Conservation (phyloP, 805 yeast genomes). For the Clavispora santaluciae region DNA sequence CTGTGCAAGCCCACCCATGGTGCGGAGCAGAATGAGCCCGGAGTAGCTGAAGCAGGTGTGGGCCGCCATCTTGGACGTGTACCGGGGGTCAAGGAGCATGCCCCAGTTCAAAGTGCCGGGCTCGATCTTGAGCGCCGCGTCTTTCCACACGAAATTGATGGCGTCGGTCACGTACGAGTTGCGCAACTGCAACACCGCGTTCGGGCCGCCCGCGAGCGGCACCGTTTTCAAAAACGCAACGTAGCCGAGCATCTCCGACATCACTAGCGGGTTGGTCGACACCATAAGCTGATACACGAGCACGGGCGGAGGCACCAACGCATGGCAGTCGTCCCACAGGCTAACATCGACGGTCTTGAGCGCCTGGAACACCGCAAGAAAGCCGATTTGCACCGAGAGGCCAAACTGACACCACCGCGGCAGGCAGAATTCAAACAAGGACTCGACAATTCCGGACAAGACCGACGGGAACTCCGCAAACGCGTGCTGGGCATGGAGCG, state of each 20-base stretch:
- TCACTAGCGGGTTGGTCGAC: slow-evolving; percentile 38
- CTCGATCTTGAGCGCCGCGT: slow-evolving; percentile 43
- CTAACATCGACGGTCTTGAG: slow-evolving; percentile 9
- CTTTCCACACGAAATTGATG: slow-evolving; percentile 54
- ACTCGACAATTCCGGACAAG: neutral
- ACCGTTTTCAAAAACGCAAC: slow-evolving; percentile 36
- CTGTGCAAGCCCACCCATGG: slow-evolving; percentile 42
- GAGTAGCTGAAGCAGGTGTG: slow-evolving; percentile 29
- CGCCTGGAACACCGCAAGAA: slow-evolving; percentile 13
- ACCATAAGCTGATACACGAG: slow-evolving; percentile 36
- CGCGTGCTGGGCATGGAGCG: neutral
- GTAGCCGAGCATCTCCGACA: slow-evolving; percentile 45
- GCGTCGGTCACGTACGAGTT: slow-evolving; percentile 53
- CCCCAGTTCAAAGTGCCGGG: slow-evolving; percentile 32
- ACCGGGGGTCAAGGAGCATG: slow-evolving; percentile 32
- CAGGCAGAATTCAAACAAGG: neutral
- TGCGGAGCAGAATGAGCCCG: slow-evolving; percentile 21
- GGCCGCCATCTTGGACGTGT: slow-evolving; percentile 24
- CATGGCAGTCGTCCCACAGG: slow-evolving; percentile 7
- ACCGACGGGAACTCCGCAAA: neutral
- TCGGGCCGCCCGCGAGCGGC: slow-evolving; percentile 19
- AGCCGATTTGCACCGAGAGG: slow-evolving; percentile 8
- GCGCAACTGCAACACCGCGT: slow-evolving; percentile 23
- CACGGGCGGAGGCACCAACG: slow-evolving; percentile 27
- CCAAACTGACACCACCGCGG: neutral